Evolutionary conservation across 2,329 filamentous ascomycete genomes (phyloP).

Genomic region (Orbilia ellipsospora): DNA sequence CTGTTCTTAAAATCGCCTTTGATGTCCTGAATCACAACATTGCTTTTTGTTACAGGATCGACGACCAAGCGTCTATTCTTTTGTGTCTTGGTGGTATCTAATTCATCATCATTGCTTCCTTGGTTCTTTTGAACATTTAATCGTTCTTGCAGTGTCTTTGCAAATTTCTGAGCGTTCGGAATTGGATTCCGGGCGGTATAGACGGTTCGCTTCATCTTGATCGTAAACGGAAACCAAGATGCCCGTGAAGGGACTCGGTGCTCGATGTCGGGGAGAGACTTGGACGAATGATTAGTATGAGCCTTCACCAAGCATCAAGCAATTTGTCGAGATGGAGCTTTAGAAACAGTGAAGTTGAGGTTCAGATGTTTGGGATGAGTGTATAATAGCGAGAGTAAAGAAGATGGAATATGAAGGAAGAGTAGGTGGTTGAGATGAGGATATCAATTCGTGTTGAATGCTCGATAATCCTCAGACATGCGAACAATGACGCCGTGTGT

Average conservation of each 20-base stretch:
- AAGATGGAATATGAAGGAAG: not conserved
- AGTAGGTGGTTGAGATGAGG: not conserved
- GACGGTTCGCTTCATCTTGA: slow-evolving; percentile 51
- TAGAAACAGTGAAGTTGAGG: slow-evolving; percentile 5
- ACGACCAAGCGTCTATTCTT: slow-evolving; percentile 50
- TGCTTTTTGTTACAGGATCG: slow-evolving; percentile 52
- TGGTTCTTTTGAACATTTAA: slow-evolving; percentile 40
- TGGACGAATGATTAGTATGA: not conserved
- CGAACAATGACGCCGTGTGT: slow-evolving; percentile 35
- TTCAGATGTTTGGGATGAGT: slow-evolving; percentile 24
- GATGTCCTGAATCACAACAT: slow-evolving; percentile 55
- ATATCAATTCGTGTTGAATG: not conserved
- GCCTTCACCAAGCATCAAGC: not conserved
- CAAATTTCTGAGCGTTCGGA: slow-evolving; percentile 51
- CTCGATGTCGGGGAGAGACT: slow-evolving; percentile 3
- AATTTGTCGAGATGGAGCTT: not conserved
- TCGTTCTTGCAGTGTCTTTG: slow-evolving; percentile 44
- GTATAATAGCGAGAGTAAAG: not conserved
- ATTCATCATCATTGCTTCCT: slow-evolving; percentile 4
- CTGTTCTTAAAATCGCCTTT: slow-evolving; percentile 47
- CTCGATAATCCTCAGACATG: not conserved
- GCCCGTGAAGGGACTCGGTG: slow-evolving; percentile 3
- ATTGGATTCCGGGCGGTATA: slow-evolving; percentile 50
- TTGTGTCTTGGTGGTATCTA: slow-evolving; percentile 34
- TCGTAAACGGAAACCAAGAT: slow-evolving; percentile 2